These are phyloP conservation scores for Syzygium syzygioides DNA, from an alignment of 441 rosid species.

Conservation along the genomic window DNA sequence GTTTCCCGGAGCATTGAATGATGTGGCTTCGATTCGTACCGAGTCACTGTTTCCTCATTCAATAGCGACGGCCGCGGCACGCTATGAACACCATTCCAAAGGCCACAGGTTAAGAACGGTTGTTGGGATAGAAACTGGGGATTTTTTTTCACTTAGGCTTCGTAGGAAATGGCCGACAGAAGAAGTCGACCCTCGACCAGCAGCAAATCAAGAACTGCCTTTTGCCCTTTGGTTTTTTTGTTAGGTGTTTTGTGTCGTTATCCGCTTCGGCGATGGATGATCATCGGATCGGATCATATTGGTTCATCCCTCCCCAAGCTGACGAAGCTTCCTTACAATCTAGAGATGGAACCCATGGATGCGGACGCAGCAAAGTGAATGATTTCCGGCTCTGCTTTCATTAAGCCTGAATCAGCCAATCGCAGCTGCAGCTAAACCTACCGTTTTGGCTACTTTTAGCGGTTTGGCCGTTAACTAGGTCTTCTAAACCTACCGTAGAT, in stretches of 20 bases:
- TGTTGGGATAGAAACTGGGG: neutral
- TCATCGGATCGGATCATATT: neutral
- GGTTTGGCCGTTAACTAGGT: neutral
- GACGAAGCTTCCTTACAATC: neutral
- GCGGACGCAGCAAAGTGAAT: neutral
- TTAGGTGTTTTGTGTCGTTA: neutral
- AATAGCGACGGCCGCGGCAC: neutral
- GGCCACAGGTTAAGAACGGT: neutral
- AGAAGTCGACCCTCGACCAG: neutral
- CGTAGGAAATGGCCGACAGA: neutral
- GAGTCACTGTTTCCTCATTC: too few species aligned
- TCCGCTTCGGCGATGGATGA: neutral
- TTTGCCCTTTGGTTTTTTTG: neutral
- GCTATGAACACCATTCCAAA: neutral
- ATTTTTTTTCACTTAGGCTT: neutral
- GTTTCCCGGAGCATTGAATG: too few species aligned
- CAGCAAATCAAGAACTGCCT: neutral
- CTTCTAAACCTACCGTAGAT: too few species aligned
- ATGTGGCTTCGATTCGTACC: too few species aligned
- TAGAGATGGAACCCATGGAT: neutral
- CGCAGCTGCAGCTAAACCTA: neutral
- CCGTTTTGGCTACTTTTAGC: neutral
- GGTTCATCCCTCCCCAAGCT: neutral
- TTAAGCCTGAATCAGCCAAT: neutral
- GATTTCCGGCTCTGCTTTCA: neutral